A percentile compares a stretch with the other conserved stretches of the same genome.
phyloP scores from a whole-genome alignment of 2,329 filamentous ascomycete species.

The Claviceps monticola region DNA sequence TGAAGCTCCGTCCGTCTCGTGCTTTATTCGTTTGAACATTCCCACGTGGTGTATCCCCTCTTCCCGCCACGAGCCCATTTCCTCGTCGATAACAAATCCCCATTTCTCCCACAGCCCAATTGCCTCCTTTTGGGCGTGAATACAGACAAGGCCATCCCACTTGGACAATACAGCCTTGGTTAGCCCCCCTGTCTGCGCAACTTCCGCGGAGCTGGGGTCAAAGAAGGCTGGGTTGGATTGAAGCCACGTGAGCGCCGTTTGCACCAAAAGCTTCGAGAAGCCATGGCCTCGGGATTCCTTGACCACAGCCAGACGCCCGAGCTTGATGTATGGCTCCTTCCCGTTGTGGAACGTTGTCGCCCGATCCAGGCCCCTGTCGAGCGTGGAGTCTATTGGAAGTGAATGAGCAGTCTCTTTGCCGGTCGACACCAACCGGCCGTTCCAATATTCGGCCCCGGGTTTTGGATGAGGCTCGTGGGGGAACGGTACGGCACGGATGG shows the following conservation, averaged over 20 bases:
- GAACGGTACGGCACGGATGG: conserved; percentile 68
- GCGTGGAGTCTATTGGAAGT: conserved; percentile 6
- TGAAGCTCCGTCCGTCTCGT: conserved; percentile 10
- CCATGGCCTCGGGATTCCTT: conserved; percentile 49
- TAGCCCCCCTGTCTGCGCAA: conserved; percentile 27
- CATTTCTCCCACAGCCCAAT: conserved; percentile 52
- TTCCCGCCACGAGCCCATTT: conserved; percentile 66
- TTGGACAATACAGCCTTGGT: conserved; percentile 29
- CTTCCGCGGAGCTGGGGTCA: conserved; percentile 31
- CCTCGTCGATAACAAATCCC: conserved; percentile 62
- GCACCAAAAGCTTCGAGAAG: conserved; percentile 52
- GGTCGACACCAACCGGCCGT: conserved; percentile 23
- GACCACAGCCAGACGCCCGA: conserved; percentile 64
- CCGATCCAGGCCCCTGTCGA: conserved; percentile 22
- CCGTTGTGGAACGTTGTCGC: conserved; percentile 42
- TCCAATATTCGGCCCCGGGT: conserved; percentile 33
- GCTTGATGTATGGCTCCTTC: conserved; percentile 64
- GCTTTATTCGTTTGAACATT: conserved; percentile 48
- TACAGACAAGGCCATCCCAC: conserved; percentile 64
- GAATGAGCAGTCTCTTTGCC: conserved; percentile 8
- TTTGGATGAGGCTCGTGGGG: conserved; percentile 55
- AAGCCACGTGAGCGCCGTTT: conserved; percentile 55
- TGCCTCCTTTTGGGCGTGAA: conserved; percentile 62
- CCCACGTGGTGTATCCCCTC: conserved; percentile 76
- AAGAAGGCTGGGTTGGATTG: conserved; percentile 43